Conservation (phyloP, 164 flowering plant species). For the Tetrastigma voinierianum region DNA sequence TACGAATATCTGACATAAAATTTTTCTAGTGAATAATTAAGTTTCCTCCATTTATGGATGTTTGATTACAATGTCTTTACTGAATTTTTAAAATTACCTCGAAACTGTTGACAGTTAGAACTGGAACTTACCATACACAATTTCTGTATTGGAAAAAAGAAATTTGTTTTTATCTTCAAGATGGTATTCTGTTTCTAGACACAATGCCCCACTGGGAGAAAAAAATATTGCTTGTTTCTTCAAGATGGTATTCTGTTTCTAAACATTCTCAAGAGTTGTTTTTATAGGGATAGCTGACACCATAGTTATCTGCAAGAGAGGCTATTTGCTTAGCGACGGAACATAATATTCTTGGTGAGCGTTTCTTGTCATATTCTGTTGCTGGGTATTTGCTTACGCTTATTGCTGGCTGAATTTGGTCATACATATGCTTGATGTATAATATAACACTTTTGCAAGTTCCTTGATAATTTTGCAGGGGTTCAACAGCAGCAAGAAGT, state of each 20-base stretch:
- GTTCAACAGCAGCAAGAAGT: slow-evolving; percentile 93
- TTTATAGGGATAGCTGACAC: slow-evolving; percentile 81
- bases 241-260: background rate
- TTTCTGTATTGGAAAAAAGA: no score
- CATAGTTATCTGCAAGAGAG: slow-evolving; percentile 78
- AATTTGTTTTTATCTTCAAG: no score
- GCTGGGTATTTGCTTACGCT: slow-evolving; percentile 73
- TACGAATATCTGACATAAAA: background rate
- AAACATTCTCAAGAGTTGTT: background rate
- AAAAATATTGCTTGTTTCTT: background rate
- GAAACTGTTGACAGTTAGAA: no score
- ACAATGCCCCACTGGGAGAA: background rate
- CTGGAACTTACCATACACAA: no score
- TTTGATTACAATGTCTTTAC: no score
- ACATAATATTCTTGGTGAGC: slow-evolving; percentile 95
- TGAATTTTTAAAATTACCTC: no score
- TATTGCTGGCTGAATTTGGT: background rate
- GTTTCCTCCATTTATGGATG: no score
- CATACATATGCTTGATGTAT: background rate
- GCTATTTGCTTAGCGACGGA: slow-evolving; percentile 82
- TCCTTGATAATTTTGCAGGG: slow-evolving; percentile 39
- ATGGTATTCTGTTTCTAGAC: background rate
- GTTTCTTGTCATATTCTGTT: slow-evolving; percentile 86
- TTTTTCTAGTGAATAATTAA: background rate
- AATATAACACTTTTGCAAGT: background rate